phyloP scores from a whole-genome alignment of 441 rosid genomes.

The Pelargonium cotyledonis region DNA sequence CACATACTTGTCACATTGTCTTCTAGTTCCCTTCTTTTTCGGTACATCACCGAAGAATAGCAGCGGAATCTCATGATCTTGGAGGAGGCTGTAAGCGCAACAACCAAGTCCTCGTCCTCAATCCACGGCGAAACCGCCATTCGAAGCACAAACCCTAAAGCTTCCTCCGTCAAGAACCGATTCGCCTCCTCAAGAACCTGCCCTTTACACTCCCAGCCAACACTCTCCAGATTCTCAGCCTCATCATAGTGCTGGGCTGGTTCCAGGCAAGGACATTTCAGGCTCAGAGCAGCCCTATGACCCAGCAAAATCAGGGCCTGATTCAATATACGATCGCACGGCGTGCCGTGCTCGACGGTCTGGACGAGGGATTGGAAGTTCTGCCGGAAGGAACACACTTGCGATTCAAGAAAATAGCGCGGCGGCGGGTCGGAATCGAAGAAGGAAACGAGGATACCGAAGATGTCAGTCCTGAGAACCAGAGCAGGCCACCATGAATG shows the following conservation, averaged over 20 bases:
- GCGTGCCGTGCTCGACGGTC: slow-evolving; percentile 10
- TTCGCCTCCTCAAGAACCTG: neutral
- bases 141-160: slow-evolving; percentile 19
- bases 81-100: slow-evolving; percentile 8
- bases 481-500: slow-evolving; percentile 30
- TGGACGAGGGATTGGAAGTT: slow-evolving; percentile 13
- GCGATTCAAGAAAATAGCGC: slow-evolving; percentile 19
- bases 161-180: slow-evolving; percentile 11
- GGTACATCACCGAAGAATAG: neutral
- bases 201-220: neutral
- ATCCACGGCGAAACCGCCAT: slow-evolving; percentile 18
- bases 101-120: slow-evolving; percentile 15
- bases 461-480: slow-evolving; percentile 7
- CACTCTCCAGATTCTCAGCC: neutral
- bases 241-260: neutral
- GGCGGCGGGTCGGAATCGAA: slow-evolving; percentile 7
- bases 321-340: slow-evolving; percentile 11
- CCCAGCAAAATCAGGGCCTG: slow-evolving; percentile 15
- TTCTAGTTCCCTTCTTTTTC: neutral
- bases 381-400: slow-evolving; percentile 19
- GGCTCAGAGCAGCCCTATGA: neutral
- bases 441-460: slow-evolving; percentile 27
- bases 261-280: slow-evolving; percentile 16
- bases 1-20: neutral
- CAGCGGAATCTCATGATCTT: neutral